Base-by-base conservation (phyloP, 1,139 yeast genomes). In the Kurtzmaniella natalensis region DNA sequence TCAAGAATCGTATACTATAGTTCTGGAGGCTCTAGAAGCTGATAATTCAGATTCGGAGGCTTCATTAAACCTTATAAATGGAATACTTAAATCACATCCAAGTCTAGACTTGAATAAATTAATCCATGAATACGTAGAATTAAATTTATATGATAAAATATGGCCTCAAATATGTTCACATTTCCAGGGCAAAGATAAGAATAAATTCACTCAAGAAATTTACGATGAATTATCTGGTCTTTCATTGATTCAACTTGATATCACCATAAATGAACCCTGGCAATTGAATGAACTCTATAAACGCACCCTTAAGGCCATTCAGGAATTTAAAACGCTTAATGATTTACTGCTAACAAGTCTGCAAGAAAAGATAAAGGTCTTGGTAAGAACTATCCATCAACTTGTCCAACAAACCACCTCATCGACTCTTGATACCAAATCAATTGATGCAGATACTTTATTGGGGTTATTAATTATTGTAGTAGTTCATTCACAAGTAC, bases 381-480 rank as follows among this genome's bases (percentile, higher is more conserved):
- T 88, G 3, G 53, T 72, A 3, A 60, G 70, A 1, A 76, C 89
- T 0, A 62, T 88, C 25, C 64, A 69, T 30, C 57, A 64, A 0
- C 51, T 87, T 9, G 73, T 86, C 0, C 5, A 25, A 16, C 21
- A 20, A 13, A 13, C 28, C 34, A 3, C 30, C 20, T 13, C 21
- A 24, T 7, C 35, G 7, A 11, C 48, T 1, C 37, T 38, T 5
- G 48, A 45, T 22, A 48, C 48, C 7, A 41, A 61, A 13, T 50
- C 64, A 1, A 65, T 87, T 9, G 92, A 83, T 54, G 97, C 97
- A 0, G 97, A 89, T 50, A 78, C 85, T 0, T 61, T 89, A 25
- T 73, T 89, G 5, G 81, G 89, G 1, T 60, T 88, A 33, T 59
- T 89, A 39, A 72, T 87, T 5, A 64, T 87, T 59, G 88, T 86